Percentiles rank a stretch among this genome's conserved stretches.
Conservation (phyloP, 129 eudicot genomes). For the Arctium lappa region DNA sequence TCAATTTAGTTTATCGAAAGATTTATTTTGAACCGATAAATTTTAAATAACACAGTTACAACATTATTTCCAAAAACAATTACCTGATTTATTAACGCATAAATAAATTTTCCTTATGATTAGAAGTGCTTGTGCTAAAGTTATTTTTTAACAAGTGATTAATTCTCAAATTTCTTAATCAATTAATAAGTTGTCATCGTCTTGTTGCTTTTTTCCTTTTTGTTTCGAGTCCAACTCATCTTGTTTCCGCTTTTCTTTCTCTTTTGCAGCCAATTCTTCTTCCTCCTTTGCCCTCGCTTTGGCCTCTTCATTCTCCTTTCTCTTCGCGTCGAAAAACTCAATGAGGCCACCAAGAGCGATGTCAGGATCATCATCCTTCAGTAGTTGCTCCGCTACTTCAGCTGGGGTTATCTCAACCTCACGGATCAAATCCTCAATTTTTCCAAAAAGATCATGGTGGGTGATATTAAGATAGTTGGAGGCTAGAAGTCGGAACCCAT, state of each 20-base stretch:
- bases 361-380: constrained; percentile 26
- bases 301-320: constrained; percentile 10
- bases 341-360: constrained; percentile 22
- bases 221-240: not conserved
- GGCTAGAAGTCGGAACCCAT: constrained; percentile 23
- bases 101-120: not conserved
- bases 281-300: constrained; percentile 4
- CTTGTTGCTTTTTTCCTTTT: not conserved
- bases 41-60: not conserved
- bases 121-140: not conserved
- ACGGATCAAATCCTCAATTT: constrained; percentile 23
- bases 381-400: constrained; percentile 39
- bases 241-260: not conserved
- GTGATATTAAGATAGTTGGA: constrained; percentile 26
- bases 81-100: not conserved
- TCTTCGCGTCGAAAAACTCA: constrained; percentile 24
- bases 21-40: too few relatives aligned
- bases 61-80: not conserved
- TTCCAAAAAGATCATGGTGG: constrained; percentile 6
- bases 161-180: not conserved
- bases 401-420: constrained; percentile 26
- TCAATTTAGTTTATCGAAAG: not conserved
- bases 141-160: not conserved
- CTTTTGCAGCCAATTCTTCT: not conserved
- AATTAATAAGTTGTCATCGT: not conserved